phyloP scores from a whole-genome alignment of 2,329 filamentous ascomycete genomes.

The Fusarium napiforme region DNA sequence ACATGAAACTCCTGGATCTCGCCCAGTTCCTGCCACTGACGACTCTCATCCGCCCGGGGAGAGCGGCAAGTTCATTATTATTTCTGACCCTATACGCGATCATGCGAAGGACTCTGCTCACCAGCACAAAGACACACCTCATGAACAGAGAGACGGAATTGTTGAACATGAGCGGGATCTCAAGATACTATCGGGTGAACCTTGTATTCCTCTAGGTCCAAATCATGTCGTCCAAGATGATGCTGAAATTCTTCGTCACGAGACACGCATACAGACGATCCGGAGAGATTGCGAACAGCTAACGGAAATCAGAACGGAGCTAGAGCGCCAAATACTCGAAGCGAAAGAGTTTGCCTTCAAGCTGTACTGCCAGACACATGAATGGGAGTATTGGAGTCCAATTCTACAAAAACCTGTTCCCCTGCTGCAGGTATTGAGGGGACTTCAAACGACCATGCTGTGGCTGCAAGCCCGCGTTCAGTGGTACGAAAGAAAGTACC shows the following conservation, averaged over 20 bases:
- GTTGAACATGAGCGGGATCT: background rate
- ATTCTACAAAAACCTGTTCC: background rate
- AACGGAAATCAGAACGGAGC: background rate
- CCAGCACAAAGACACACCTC: background rate
- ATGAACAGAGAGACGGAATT: background rate
- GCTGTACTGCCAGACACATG: background rate
- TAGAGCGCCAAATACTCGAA: background rate
- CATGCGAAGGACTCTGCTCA: background rate
- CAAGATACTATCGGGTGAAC: too few relatives aligned
- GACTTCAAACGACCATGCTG: background rate
- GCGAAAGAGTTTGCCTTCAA: background rate
- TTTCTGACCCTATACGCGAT: background rate
- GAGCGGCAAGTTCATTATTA: background rate
- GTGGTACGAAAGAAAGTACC: constrained; percentile 3
- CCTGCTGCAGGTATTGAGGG: background rate
- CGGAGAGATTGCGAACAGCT: background rate
- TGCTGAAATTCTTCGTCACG: background rate
- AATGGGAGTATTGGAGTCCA: background rate
- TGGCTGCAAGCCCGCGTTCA: constrained; percentile 14
- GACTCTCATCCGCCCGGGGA: background rate
- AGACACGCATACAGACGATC: background rate
- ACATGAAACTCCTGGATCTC: constrained; percentile 5
- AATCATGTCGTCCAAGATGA: background rate
- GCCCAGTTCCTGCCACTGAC: background rate
- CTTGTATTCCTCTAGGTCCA: background rate